Evolutionary conservation across 2,329 filamentous ascomycete species (phyloP).

Genomic region (Sphaerulina vaccinii): DNA sequence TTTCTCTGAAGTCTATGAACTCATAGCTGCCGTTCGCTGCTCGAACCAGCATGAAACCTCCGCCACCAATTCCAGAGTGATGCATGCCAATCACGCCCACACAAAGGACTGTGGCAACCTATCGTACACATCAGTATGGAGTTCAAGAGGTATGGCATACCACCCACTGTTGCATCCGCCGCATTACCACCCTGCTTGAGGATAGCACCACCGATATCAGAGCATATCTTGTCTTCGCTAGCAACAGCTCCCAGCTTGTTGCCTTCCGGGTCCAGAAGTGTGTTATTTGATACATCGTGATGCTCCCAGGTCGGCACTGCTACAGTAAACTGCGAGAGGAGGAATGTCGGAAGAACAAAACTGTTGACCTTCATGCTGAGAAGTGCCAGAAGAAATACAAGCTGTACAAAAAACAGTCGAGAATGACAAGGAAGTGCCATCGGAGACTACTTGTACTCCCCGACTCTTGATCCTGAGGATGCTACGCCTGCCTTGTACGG

Average conservation of each 20-base stretch:
- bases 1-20: slow-evolving; percentile 85
- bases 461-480: too few species aligned
- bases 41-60: slow-evolving; percentile 63
- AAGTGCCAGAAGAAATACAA: background rate
- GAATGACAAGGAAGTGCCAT: too few species aligned
- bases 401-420: background rate
- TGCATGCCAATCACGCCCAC: slow-evolving; percentile 52
- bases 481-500: too few species aligned
- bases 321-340: slow-evolving; percentile 22
- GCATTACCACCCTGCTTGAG: slow-evolving; percentile 52
- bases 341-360: slow-evolving; percentile 17
- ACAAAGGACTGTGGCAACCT: slow-evolving; percentile 45
- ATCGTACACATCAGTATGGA: background rate
- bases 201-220: slow-evolving; percentile 45
- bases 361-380: slow-evolving; percentile 21
- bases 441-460: too few species aligned
- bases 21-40: slow-evolving; percentile 72
- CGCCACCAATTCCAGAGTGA: slow-evolving; percentile 72
- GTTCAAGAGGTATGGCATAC: background rate
- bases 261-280: slow-evolving; percentile 22
- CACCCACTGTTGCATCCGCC: slow-evolving; percentile 47
- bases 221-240: slow-evolving; percentile 38
- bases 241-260: slow-evolving; percentile 47
- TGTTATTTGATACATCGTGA: slow-evolving; percentile 12
- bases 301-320: slow-evolving; percentile 20